Evolutionary conservation across 805 yeast species (phyloP), one percentile per base, ranked within the genome.

Genomic region (Saccharomyces kudriavzevii): DNA sequence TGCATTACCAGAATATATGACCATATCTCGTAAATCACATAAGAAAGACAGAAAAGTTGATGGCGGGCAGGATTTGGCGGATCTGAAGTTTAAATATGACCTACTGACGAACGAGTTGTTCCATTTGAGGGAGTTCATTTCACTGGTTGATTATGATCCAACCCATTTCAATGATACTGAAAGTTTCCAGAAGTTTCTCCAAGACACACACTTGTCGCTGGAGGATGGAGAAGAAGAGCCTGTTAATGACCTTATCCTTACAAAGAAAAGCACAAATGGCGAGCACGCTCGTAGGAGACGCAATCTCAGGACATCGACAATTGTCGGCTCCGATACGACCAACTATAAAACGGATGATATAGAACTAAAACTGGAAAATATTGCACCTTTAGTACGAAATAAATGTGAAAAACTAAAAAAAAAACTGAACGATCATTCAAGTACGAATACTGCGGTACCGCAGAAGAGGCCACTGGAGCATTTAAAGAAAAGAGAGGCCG

Each of bases 141-240:
- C 88, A 0, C 64, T 85, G 46, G 79, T 77, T 0, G 80, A 79
- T 20, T 86, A 83, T 78, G 78, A 84, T 57, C 90, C 90, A 0
- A 60, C 66, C 14, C 57, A 56, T 48, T 53, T 52, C 20, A 66
- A 70, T 49, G 72, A 74, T 1, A 61, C 70, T 9, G 73, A 71
- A 17, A 71, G 75, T 63, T 57, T 71, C 62, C 52, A 62, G 58
- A 53, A 65, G 58, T 52, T 77, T 69, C 52, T 68, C 50, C 27
- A 65, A 62, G 47, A 64, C 61, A 45, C 59, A 58, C 47, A 53
- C 10, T 31, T 63, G 25, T 29, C 51, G 2, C 52, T 63, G 17
- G 55, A 35, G 43, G 24, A 35, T 22, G 13, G 43, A 35, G 24
- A 4, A 35, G 43, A 35, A 17, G 20, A 51, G 17, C 17, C 28